Base-by-base conservation (phyloP, 1,284 basidiomycete species). In the Fereydounia khargensis region DNA sequence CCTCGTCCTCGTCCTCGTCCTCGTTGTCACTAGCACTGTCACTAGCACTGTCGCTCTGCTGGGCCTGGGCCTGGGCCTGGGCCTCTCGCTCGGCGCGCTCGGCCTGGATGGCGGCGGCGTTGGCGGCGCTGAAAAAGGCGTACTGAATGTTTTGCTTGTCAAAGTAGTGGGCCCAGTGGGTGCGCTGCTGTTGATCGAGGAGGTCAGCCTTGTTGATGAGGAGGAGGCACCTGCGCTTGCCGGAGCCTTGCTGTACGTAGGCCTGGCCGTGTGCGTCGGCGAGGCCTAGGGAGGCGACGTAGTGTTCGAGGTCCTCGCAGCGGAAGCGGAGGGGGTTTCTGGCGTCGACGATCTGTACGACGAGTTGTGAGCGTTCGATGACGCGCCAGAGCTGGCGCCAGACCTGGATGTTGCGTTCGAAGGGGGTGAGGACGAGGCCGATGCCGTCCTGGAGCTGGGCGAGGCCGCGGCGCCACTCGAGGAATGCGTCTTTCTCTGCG, bases 151-250 rank as follows among this genome's bases (percentile, higher is more conserved):
- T 82, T 65, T 89, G 81, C 16, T 80, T 72, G 52, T 96, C 91
- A 70, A 98, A 96, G 77, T 95, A 91, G 67, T 92, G 86, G 21
- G 94, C 94, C 95, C 95, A 99, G 44, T 41, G 42, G 21, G 41
- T 47, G 25, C 94, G 84, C 79, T 98, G 95, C 47, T 85, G 82
- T 6, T 83, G 80, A 13, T 90, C 95, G 56, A 99, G 79, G 39
- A 99, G 78, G 79, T 99, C 95, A 3, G 94, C 85, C 78, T 99
- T 98, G 78, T 99, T 99, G 77, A 98, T 89, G 43, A 98, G 81
- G 31, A 99, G 78, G 65, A 98, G 78, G 66, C 82, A 88, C 71
- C 81, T 83, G 67, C 92, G 77, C 9, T 86, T 86, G 11, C 85
- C 85, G 69, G 88, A 88, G 1, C 86, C 84, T 68, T 86, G 89